Conservation (phyloP, 2,329 filamentous ascomycete genomes). For the Stylonectria norvegica region DNA sequence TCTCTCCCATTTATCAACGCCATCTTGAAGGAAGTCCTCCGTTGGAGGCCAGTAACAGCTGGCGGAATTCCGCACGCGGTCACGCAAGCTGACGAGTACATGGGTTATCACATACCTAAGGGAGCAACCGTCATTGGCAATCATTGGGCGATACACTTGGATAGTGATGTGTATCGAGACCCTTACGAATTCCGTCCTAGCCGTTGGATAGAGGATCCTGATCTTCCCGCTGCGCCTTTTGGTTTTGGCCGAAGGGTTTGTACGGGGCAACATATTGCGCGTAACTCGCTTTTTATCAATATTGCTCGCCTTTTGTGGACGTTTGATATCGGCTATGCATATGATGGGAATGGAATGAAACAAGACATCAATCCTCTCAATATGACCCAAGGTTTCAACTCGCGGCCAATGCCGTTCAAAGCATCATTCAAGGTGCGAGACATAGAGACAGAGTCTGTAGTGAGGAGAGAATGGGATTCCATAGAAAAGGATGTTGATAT, state of each 20-base stretch:
- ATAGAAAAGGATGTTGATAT: background rate
- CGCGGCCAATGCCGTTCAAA: background rate
- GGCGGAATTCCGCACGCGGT: constrained; percentile 39
- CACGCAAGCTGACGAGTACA: constrained; percentile 24
- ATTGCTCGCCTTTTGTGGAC: constrained; percentile 14
- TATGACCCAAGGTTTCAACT: background rate
- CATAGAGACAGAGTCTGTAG: background rate
- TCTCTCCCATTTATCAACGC: constrained; percentile 41
- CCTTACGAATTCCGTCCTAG: constrained; percentile 33
- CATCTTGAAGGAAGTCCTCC: constrained; percentile 29
- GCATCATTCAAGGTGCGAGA: background rate
- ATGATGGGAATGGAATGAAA: background rate
- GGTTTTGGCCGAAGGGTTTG: constrained; percentile 16
- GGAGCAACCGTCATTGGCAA: constrained; percentile 23
- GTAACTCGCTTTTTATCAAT: constrained; percentile 12
- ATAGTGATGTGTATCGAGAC: constrained; percentile 60
- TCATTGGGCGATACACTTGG: constrained; percentile 50
- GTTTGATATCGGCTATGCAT: constrained; percentile 5
- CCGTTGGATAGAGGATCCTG: constrained; percentile 23
- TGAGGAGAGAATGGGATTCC: background rate
- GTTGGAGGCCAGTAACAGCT: constrained; percentile 32
- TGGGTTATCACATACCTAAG: constrained; percentile 27
- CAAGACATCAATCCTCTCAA: background rate
- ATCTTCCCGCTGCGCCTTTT: constrained; percentile 3
- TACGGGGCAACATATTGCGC: constrained; percentile 16